A percentile compares a stretch with the other conserved stretches of the same genome.
These are phyloP conservation scores for Aphanomyces euteiches DNA, from an alignment of 352 stramenopile genomes.

Conservation along the genomic window DNA sequence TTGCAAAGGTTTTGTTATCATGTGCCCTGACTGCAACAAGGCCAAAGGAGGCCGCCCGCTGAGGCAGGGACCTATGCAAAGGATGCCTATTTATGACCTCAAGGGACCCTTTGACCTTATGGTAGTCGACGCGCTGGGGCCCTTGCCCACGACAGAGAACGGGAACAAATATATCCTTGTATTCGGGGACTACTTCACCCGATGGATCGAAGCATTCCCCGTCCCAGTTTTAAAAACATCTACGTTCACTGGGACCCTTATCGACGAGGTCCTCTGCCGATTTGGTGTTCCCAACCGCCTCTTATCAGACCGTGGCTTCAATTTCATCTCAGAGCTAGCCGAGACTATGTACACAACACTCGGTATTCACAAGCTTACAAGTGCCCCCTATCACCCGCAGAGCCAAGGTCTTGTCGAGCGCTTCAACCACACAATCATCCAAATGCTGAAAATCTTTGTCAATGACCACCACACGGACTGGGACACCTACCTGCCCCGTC, in stretches of 20 bases:
- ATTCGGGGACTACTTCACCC: conserved; percentile 6
- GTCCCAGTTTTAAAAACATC: background rate
- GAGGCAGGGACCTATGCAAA: background rate
- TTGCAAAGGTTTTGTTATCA: background rate
- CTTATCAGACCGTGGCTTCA: no score
- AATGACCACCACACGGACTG: no score
- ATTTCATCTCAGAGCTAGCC: no score
- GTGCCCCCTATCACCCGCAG: no score
- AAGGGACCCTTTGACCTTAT: background rate
- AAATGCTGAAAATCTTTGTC: no score
- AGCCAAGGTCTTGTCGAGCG: no score
- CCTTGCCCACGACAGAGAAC: background rate
- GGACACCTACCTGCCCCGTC: no score
- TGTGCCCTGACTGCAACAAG: background rate
- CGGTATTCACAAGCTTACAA: no score
- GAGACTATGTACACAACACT: no score
- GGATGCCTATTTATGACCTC: background rate
- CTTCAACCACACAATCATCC: no score
- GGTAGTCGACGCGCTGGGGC: background rate
- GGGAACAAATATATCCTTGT: conserved; percentile 3
- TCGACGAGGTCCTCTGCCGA: background rate
- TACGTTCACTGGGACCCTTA: background rate
- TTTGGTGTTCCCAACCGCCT: background rate
- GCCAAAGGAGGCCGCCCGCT: background rate
- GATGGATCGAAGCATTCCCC: background rate